Conservation (phyloP, 441 rosid species). For the Arabidopsis lyrata region DNA sequence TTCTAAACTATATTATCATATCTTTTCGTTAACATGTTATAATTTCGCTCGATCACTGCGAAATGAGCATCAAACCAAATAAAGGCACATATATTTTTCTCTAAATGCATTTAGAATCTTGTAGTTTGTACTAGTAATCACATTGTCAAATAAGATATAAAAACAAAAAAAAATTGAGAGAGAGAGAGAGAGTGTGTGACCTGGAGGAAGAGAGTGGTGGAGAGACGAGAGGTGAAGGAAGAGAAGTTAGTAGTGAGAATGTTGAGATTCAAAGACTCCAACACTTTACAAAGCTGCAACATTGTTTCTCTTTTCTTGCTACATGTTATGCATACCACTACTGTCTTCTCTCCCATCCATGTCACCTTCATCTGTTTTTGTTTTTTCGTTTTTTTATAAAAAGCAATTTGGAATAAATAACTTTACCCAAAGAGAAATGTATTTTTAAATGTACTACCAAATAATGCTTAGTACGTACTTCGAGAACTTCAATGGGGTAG, state of each 20-base stretch:
- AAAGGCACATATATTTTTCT: too few relatives aligned
- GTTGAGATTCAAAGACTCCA: conserved; percentile 84
- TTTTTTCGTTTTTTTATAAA: neutral
- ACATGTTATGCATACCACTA: conserved; percentile 83
- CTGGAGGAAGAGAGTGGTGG: conserved; percentile 84
- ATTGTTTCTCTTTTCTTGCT: conserved; percentile 82
- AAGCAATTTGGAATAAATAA: neutral
- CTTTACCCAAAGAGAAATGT: neutral
- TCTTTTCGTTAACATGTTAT: neutral
- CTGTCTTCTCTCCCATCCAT: conserved; percentile 71
- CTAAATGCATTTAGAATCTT: neutral
- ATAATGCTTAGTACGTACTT: conserved; percentile 50
- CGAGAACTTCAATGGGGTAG: conserved; percentile 73
- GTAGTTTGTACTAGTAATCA: neutral
- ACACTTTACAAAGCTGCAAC: conserved; percentile 80
- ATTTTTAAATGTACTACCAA: neutral
- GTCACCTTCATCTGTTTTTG: conserved; percentile 64
- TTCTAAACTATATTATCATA: neutral
- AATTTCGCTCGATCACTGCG: neutral
- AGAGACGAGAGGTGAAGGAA: conserved; percentile 71
- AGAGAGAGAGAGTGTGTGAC: neutral
- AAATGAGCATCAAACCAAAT: neutral
- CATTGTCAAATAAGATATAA: neutral
- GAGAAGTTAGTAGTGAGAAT: conserved; percentile 75
- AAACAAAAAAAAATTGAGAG: neutral